A percentile compares a stretch with the other conserved stretches of the same genome.
phyloP scores from a whole-genome alignment of 2,329 filamentous ascomycete species.

The Colletotrichum spinosum region DNA sequence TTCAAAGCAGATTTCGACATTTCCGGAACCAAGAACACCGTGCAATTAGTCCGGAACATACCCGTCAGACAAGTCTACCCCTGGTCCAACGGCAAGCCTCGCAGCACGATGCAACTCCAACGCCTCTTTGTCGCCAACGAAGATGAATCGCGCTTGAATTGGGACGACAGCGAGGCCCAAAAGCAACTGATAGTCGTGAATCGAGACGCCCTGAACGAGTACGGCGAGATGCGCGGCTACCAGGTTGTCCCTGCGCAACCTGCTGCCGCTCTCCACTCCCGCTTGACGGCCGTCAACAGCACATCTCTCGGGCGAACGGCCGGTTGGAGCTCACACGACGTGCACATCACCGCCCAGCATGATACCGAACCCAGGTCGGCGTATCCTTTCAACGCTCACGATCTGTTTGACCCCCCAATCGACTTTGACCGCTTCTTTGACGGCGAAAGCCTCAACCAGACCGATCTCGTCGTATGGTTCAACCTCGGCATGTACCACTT shows the following conservation, averaged over 20 bases:
- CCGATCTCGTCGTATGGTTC: slow-evolving; percentile 60
- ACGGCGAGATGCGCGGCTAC: slow-evolving; percentile 65
- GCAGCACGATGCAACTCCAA: slow-evolving; percentile 65
- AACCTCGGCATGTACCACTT: slow-evolving; percentile 68
- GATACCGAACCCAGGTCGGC: slow-evolving; percentile 62
- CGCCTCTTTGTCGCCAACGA: slow-evolving; percentile 56
- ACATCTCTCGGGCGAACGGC: slow-evolving; percentile 57
- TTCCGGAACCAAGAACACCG: slow-evolving; percentile 58
- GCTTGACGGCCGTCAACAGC: slow-evolving; percentile 60
- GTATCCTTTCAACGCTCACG: slow-evolving; percentile 58
- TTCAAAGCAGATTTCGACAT: slow-evolving; percentile 68
- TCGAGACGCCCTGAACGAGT: slow-evolving; percentile 58
- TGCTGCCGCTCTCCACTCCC: slow-evolving; percentile 48
- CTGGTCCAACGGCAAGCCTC: slow-evolving; percentile 59
- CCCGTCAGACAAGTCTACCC: slow-evolving; percentile 52
- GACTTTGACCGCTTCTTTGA: slow-evolving; percentile 63
- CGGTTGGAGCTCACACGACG: slow-evolving; percentile 61
- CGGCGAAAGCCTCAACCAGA: slow-evolving; percentile 50
- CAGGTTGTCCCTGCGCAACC: slow-evolving; percentile 54
- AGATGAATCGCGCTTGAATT: slow-evolving; percentile 58
- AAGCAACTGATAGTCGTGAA: slow-evolving; percentile 65
- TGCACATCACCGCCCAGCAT: slow-evolving; percentile 62
- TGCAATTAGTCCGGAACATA: slow-evolving; percentile 50
- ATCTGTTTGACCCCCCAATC: slow-evolving; percentile 59
- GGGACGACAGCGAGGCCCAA: slow-evolving; percentile 56